These are phyloP conservation scores for Pelargonium citronellum DNA, from an alignment of 441 rosid genomes.

Conservation along the genomic window DNA sequence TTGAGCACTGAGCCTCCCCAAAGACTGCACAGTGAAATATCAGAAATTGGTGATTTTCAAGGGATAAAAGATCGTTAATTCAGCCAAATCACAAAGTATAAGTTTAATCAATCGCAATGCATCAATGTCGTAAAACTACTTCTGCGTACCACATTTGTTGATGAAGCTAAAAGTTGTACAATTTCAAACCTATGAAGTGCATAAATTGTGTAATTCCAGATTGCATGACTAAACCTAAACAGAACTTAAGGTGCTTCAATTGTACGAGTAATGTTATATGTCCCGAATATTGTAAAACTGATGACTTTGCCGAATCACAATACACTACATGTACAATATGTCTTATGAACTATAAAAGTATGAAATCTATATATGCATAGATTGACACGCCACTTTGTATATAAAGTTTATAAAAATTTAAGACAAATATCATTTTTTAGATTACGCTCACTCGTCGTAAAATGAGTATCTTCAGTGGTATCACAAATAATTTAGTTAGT, in stretches of 20 bases:
- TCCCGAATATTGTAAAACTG: no score
- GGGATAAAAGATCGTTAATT: background rate
- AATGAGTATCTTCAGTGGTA: no score
- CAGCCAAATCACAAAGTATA: background rate
- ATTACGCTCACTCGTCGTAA: no score
- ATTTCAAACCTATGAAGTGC: background rate
- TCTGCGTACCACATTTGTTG: background rate
- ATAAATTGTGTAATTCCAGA: background rate
- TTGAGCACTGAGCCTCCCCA: constrained; percentile 98
- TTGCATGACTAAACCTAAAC: background rate
- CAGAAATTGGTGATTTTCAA: constrained; percentile 8
- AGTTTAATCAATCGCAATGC: background rate
- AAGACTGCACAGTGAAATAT: constrained; percentile 48
- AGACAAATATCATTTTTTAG: no score
- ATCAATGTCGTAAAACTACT: background rate
- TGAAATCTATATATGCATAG: no score
- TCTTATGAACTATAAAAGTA: no score
- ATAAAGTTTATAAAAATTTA: no score
- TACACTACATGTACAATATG: no score
- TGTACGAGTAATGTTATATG: no score
- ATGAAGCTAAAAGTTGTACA: background rate
- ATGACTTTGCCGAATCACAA: no score
- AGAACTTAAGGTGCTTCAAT: background rate
- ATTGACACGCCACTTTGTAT: no score
- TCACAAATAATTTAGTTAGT: no score